phyloP scores from a whole-genome alignment of 495 filamentous ascomycete species.

The Podospora appendiculata region DNA sequence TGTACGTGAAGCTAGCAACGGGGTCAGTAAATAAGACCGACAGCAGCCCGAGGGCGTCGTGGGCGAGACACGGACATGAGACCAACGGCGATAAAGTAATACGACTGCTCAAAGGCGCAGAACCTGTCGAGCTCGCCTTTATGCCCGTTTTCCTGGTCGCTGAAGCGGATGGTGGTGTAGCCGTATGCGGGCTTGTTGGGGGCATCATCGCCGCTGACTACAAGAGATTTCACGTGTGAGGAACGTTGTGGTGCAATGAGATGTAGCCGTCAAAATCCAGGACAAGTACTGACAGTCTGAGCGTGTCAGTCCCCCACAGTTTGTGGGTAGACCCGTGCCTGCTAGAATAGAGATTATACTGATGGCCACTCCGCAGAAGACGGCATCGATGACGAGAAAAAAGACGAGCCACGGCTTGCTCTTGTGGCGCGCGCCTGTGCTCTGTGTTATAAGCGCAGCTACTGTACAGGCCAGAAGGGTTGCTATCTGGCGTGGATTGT shows the following conservation, averaged over 20 bases:
- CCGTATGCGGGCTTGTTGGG: background rate
- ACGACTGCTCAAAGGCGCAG: slow-evolving; percentile 27
- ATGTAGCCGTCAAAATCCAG: background rate
- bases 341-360: slow-evolving; percentile 26
- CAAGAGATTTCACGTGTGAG: background rate
- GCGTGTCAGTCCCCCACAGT: slow-evolving; percentile 29
- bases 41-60: no score
- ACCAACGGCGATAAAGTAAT: slow-evolving; percentile 22
- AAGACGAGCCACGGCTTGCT: slow-evolving; percentile 14
- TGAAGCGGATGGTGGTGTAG: slow-evolving; percentile 22
- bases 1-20: slow-evolving; percentile 27
- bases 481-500: no score
- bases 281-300: background rate
- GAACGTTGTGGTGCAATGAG: background rate
- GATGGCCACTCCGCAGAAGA: slow-evolving; percentile 19
- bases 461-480: slow-evolving; percentile 28
- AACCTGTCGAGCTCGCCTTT: slow-evolving; percentile 25
- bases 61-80: slow-evolving; percentile 23
- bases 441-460: slow-evolving; percentile 11
- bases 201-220: no score
- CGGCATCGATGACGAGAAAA: slow-evolving; percentile 22
- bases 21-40: background rate
- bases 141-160: slow-evolving; percentile 6
- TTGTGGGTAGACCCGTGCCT: slow-evolving; percentile 22
- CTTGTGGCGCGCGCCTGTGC: slow-evolving; percentile 18